A percentile compares a stretch with the other conserved stretches of the same genome.
Conservation (phyloP, 2,329 filamentous ascomycete species). For the Chrysoporthe austroafricana region DNA sequence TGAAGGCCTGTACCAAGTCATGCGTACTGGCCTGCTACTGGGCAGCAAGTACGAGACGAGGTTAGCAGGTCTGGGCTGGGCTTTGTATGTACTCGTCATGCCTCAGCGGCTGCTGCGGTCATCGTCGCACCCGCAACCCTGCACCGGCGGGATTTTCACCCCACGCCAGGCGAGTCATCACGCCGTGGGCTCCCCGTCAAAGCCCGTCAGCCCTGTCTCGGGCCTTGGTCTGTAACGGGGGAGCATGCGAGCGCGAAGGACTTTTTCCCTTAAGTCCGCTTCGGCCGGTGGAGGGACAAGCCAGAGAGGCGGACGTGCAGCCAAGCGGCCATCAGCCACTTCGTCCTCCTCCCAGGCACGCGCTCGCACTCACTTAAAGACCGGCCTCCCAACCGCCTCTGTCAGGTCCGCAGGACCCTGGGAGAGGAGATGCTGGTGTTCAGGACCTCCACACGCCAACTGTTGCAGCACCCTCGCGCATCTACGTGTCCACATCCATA, state of each 20-base stretch:
- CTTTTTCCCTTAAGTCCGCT: conserved; percentile 13
- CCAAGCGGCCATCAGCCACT: background rate
- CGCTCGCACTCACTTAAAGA: background rate
- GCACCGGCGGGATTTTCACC: background rate
- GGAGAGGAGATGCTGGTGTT: conserved; percentile 9
- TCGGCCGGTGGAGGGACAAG: background rate
- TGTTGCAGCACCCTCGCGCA: background rate
- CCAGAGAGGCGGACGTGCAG: background rate
- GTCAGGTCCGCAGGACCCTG: background rate
- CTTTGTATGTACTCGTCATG: background rate
- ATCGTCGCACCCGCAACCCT: background rate
- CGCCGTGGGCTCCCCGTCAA: no score
- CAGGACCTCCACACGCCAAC: background rate
- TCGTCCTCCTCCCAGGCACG: background rate
- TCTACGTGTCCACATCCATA: background rate
- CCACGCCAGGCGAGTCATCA: background rate
- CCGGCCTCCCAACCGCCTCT: background rate
- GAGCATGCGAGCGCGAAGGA: background rate
- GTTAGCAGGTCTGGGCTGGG: background rate
- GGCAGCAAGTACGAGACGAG: conserved; percentile 1
- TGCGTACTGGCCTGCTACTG: background rate
- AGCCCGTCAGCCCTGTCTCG: no score
- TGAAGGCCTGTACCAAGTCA: no score
- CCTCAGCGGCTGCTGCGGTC: background rate
- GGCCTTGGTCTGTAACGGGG: no score